These are phyloP conservation scores for Flaveria robusta DNA, from an alignment of 129 eudicot genomes.

Conservation along the genomic window DNA sequence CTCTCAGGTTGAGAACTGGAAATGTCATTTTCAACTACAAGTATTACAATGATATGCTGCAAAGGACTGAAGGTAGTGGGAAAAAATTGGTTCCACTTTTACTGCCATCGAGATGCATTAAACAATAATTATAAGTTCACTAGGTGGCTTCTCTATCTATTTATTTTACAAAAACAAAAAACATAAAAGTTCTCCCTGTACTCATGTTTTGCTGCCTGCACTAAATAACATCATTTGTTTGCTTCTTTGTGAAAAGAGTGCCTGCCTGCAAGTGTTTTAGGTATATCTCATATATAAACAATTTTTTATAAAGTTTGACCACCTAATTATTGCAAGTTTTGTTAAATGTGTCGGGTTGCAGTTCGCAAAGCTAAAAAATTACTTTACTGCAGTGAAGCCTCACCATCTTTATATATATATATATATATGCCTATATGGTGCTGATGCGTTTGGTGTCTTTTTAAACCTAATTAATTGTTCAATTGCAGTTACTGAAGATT, in stretches of 20 bases:
- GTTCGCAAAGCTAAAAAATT: slow-evolving; percentile 2
- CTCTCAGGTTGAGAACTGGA: slow-evolving; percentile 78
- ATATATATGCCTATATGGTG: not conserved
- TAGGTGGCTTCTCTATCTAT: slow-evolving; percentile 5
- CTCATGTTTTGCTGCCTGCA: slow-evolving; percentile 17
- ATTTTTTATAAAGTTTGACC: not conserved
- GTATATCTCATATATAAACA: not conserved
- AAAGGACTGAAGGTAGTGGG: slow-evolving; percentile 81
- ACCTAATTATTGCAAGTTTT: not conserved
- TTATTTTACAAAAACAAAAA: not conserved
- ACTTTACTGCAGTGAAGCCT: not conserved
- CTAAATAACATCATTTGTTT: not conserved
- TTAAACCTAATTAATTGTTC: slow-evolving; percentile 19
- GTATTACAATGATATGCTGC: slow-evolving; percentile 65
- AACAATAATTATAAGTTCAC: slow-evolving; percentile 1
- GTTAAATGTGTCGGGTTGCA: not conserved
- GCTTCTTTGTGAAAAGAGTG: slow-evolving; percentile 3
- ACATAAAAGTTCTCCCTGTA: not conserved
- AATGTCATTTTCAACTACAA: slow-evolving; percentile 85
- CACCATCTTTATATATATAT: not conserved
- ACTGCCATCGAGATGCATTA: slow-evolving; percentile 3
- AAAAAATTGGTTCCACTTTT: slow-evolving; percentile 10
- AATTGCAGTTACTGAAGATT: slow-evolving; percentile 86
- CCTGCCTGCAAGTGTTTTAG: slow-evolving; percentile 13
- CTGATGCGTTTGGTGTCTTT: slow-evolving; percentile 13